These are phyloP conservation scores for Blastomyces percursus DNA, from an alignment of 2,329 filamentous ascomycete species.

Conservation along the genomic window DNA sequence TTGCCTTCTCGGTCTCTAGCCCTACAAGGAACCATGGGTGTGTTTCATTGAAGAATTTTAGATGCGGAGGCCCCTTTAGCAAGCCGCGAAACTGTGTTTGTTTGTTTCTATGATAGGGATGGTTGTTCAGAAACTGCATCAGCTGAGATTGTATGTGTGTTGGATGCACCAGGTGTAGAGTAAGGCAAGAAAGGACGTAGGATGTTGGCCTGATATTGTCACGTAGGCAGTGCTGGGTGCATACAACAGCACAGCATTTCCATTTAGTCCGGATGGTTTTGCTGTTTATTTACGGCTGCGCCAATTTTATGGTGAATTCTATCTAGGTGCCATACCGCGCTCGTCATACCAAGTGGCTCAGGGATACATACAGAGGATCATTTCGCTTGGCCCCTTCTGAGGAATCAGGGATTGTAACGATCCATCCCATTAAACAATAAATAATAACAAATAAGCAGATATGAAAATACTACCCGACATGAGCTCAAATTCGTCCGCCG, in stretches of 20 bases:
- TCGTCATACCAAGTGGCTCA: not conserved
- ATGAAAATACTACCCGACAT: no score
- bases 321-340: not conserved
- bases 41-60: not conserved
- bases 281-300: not conserved
- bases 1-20: not conserved
- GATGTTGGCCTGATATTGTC: not conserved
- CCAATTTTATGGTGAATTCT: not conserved
- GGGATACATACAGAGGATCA: not conserved
- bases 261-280: not conserved
- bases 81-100: not conserved
- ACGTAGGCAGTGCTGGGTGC: no score
- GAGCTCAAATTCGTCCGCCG: no score
- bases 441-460: not conserved
- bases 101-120: not conserved
- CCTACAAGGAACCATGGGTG: not conserved
- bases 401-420: not conserved
- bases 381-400: not conserved
- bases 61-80: not conserved
- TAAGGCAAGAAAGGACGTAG: not conserved
- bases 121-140: not conserved
- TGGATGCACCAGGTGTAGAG: not conserved
- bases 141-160: not conserved
- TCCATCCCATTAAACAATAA: not conserved
- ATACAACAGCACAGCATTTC: not conserved